Evolutionary conservation across 164 flowering plant genomes (phyloP).

Genomic region (Stephania japonica): DNA sequence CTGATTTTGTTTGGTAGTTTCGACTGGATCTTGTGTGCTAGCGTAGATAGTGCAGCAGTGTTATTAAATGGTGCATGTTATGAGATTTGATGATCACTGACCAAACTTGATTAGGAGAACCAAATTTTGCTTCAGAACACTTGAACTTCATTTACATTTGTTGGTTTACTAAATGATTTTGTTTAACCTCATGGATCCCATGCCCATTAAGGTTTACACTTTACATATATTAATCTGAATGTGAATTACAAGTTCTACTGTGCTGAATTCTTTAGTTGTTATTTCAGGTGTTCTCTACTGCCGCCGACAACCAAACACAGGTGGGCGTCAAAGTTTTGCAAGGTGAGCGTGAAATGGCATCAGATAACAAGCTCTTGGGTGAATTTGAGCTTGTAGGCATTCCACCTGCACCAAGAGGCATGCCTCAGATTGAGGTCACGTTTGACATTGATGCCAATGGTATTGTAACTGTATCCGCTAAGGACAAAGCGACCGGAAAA

Average conservation of each 20-base stretch:
- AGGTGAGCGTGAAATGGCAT: constrained; percentile 56
- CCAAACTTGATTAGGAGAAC: neutral
- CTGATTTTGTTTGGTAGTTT: neutral
- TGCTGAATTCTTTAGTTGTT: neutral
- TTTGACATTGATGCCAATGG: constrained; percentile 61
- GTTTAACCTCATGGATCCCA: neutral
- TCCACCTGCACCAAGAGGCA: constrained; percentile 55
- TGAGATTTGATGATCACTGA: neutral
- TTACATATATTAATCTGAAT: neutral
- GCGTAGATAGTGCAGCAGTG: neutral
- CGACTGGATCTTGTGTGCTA: neutral
- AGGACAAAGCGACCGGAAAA: constrained; percentile 43
- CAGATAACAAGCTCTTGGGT: constrained; percentile 47
- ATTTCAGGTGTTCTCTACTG: constrained; percentile 49
- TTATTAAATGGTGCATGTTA: neutral
- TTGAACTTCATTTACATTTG: neutral
- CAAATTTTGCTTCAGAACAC: neutral
- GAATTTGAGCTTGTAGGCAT: constrained; percentile 52
- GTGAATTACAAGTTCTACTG: neutral
- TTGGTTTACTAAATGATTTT: neutral
- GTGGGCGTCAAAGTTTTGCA: constrained; percentile 50
- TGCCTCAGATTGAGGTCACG: constrained; percentile 55
- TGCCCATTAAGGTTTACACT: neutral
- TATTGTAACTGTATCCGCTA: constrained; percentile 51
- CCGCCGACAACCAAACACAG: constrained; percentile 58